Base-by-base conservation (phyloP, 2,329 filamentous ascomycete genomes). In the Huntiella bhutanensis region DNA sequence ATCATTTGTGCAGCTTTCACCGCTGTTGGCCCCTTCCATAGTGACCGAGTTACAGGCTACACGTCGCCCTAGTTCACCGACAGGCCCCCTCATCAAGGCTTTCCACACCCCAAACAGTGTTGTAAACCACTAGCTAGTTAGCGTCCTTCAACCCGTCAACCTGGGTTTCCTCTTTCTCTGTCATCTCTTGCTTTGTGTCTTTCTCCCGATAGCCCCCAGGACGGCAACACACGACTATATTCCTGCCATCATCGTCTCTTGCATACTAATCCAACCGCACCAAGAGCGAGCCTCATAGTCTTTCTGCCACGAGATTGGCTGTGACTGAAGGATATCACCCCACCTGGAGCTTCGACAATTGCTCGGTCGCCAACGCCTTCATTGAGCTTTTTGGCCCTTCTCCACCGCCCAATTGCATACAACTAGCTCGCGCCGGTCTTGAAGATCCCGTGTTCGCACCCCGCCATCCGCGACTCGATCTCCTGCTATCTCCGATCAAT, bases 371-470 rank as follows among this genome's bases (percentile, higher is more conserved):
- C 41, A 43, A 43, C 41, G 41, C 41, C 41, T 43, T 43, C 41
- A 43, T 34, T 43, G 41, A 43, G 41, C 41, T 43, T 34, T 43
- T 43, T 32, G 41, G n/a, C 28, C 10, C n/a, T 43, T 17, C 32
- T 15, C 33, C 22, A 12, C 10, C 16, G 13, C 32, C 32, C 12
- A 16, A 32, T 34, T 11, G 28, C 41, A n/a, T 33, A 13, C 32
- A 33, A 33, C 32, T 34, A 13, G 19, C 11, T 43, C 39, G 34
- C 46, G 22, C 22, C 22, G 22, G 22, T 28, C 22, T 28, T 28
- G 22, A 28, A 28, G 22, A 28, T 28, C 22, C 22, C 46, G 34
- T 45, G 19, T 44, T 16, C 42, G 28, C 37, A 42, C 16, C 22
- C 28, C 41, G 12, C 34, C 41, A 36, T 36, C 34, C 12, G 16